Percentiles rank a stretch among this genome's conserved stretches.
Conservation (phyloP, 371 early-diverging fungal species). For the Coelomomyces lativittatus region DNA sequence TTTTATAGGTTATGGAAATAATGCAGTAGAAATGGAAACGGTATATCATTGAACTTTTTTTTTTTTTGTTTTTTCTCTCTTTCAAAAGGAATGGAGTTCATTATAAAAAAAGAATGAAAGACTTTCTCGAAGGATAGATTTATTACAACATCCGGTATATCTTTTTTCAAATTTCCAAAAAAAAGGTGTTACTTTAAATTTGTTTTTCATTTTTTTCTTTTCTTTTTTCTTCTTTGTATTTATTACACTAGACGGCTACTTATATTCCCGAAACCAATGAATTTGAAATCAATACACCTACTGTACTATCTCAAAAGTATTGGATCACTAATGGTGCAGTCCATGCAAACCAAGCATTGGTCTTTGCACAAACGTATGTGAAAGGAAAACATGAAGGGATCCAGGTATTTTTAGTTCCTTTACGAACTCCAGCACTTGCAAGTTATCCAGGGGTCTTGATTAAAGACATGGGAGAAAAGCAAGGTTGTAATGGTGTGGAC, state of each 20-base stretch:
- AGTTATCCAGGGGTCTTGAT: constrained; percentile 34
- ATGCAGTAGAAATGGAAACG: constrained; percentile 57
- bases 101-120: neutral
- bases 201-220: too few relatives aligned
- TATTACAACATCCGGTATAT: too few relatives aligned
- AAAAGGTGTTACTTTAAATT: too few relatives aligned
- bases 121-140: constrained; percentile 15
- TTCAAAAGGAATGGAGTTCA: too few relatives aligned
- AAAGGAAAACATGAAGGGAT: constrained; percentile 47
- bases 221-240: neutral
- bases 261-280: constrained; percentile 31
- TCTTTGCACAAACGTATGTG: constrained; percentile 49
- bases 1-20: constrained; percentile 57
- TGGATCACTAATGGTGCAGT: constrained; percentile 35
- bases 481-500: neutral
- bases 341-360: constrained; percentile 47
- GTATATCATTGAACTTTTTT: neutral
- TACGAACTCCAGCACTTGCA: constrained; percentile 37
- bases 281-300: constrained; percentile 51
- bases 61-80: too few relatives aligned
- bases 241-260: too few relatives aligned
- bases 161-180: too few relatives aligned
- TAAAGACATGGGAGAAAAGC: constrained; percentile 49
- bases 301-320: constrained; percentile 45
- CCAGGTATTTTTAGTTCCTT: constrained; percentile 41